Conservation (phyloP, 2,329 filamentous ascomycete genomes). For the Trichoderma atroviride region DNA sequence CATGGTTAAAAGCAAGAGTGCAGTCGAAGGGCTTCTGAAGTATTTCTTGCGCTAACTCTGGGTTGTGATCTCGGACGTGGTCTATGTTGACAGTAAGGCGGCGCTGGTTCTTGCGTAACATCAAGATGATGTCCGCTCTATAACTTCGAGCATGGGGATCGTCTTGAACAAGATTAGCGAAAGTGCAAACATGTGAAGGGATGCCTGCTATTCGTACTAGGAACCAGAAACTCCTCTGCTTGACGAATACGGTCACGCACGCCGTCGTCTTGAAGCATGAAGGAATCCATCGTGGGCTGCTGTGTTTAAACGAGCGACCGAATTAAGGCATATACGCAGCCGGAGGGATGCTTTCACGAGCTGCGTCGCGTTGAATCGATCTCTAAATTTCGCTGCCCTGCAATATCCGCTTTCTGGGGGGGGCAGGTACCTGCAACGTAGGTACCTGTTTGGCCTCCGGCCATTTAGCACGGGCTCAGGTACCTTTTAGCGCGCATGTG, state of each 20-base stretch:
- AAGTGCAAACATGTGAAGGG: neutral
- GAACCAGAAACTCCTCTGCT: constrained; percentile 92
- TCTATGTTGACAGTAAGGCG: constrained; percentile 77
- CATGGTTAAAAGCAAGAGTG: constrained; percentile 83
- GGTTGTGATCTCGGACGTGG: constrained; percentile 84
- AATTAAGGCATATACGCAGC: neutral
- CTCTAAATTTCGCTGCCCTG: constrained; percentile 8
- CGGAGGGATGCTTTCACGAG: constrained; percentile 2
- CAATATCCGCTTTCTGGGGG: neutral
- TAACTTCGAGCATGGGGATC: constrained; percentile 69
- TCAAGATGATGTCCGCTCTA: constrained; percentile 81
- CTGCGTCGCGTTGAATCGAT: constrained; percentile 5
- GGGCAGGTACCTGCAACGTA: constrained; percentile 8
- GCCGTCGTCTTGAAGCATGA: constrained; percentile 81
- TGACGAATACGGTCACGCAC: constrained; percentile 80
- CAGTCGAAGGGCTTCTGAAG: constrained; percentile 88
- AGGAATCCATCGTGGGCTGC: constrained; percentile 63
- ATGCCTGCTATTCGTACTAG: constrained; percentile 59
- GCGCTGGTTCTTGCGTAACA: constrained; percentile 69
- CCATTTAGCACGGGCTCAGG: neutral
- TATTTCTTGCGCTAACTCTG: constrained; percentile 76
- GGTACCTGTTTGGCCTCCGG: neutral
- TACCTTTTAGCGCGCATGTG: neutral
- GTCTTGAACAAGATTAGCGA: constrained; percentile 40
- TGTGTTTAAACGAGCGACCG: neutral